These are phyloP conservation scores for Hirsutella thompsonii DNA, from an alignment of 2,329 filamentous ascomycete genomes.

Conservation along the genomic window DNA sequence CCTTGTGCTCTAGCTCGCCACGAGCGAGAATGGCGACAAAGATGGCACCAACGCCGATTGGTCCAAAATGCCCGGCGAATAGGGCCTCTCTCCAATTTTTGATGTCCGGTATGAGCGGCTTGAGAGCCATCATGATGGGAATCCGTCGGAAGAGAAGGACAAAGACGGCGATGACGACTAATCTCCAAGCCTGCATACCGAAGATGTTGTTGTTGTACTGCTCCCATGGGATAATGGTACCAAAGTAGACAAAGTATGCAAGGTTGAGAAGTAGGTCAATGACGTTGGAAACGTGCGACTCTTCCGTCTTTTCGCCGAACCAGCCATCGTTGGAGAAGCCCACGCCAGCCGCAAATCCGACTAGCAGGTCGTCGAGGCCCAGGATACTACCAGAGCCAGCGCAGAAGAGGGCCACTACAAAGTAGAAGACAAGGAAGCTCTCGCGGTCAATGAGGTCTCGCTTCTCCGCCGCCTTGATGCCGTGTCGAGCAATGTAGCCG, in stretches of 20 bases:
- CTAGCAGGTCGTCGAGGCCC: conserved; percentile 83
- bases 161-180: conserved; percentile 86
- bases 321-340: conserved; percentile 98
- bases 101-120: conserved; percentile 88
- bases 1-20: conserved; percentile 72
- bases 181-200: conserved; percentile 73
- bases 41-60: conserved; percentile 92
- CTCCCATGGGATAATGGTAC: conserved; percentile 92
- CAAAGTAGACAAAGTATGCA: conserved; percentile 96
- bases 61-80: conserved; percentile 94
- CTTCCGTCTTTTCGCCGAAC: conserved; percentile 97
- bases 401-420: conserved; percentile 89
- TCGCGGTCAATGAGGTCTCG: conserved; percentile 84
- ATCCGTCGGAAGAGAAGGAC: conserved; percentile 94
- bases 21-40: conserved; percentile 88
- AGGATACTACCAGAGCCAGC: conserved; percentile 86
- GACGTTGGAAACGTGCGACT: conserved; percentile 97
- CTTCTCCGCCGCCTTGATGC: conserved; percentile 78
- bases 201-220: conserved; percentile 67
- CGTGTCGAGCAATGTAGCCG: conserved; percentile 81
- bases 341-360: conserved; percentile 92
- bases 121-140: conserved; percentile 82
- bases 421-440: conserved; percentile 97
- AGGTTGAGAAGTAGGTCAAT: conserved; percentile 95
- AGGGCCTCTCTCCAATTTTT: conserved; percentile 97